Evolutionary conservation across 1,284 basidiomycete species (phyloP).

Genomic region (Pseudozyma sp.): DNA sequence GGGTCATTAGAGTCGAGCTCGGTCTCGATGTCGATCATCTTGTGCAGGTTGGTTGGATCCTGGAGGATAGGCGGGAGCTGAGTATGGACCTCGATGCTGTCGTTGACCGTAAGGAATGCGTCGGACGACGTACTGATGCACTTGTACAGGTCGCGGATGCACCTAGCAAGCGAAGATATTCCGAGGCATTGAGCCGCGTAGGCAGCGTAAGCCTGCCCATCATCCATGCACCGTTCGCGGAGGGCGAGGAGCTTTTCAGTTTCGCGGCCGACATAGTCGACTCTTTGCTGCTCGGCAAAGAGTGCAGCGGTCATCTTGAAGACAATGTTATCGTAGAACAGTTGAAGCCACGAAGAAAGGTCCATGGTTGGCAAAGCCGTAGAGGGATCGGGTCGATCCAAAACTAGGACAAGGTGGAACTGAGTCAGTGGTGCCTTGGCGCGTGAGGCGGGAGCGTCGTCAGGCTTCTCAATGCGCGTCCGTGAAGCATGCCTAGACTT

Average conservation of each 20-base stretch:
- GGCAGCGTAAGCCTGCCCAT: slow-evolving; percentile 52
- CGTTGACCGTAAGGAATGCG: slow-evolving; percentile 61
- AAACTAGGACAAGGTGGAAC: slow-evolving; percentile 66
- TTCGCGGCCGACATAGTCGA: slow-evolving; percentile 56
- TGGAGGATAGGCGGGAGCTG: slow-evolving; percentile 64
- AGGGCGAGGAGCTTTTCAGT: slow-evolving; percentile 51
- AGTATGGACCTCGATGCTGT: slow-evolving; percentile 59
- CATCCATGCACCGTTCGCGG: slow-evolving; percentile 58
- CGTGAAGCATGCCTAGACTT: slow-evolving; percentile 18
- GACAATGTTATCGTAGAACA: slow-evolving; percentile 65
- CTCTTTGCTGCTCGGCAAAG: slow-evolving; percentile 58
- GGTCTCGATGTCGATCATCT: slow-evolving; percentile 59
- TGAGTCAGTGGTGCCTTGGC: slow-evolving; percentile 38
- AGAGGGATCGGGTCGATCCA: slow-evolving; percentile 64
- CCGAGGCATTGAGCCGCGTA: slow-evolving; percentile 52
- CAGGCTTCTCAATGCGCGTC: slow-evolving; percentile 11
- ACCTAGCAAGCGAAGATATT: slow-evolving; percentile 58
- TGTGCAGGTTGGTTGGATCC: slow-evolving; percentile 43
- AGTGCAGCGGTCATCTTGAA: slow-evolving; percentile 68
- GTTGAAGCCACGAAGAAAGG: slow-evolving; percentile 52
- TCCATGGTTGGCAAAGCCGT: slow-evolving; percentile 51
- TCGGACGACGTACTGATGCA: slow-evolving; percentile 56
- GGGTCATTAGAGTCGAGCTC: slow-evolving; percentile 61
- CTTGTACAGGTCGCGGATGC: slow-evolving; percentile 51
- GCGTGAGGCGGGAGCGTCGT: slow-evolving; percentile 8